Evolutionary conservation across 192 early-diverging fungal species (phyloP).

Genomic region (Entomortierella chlamydospora): DNA sequence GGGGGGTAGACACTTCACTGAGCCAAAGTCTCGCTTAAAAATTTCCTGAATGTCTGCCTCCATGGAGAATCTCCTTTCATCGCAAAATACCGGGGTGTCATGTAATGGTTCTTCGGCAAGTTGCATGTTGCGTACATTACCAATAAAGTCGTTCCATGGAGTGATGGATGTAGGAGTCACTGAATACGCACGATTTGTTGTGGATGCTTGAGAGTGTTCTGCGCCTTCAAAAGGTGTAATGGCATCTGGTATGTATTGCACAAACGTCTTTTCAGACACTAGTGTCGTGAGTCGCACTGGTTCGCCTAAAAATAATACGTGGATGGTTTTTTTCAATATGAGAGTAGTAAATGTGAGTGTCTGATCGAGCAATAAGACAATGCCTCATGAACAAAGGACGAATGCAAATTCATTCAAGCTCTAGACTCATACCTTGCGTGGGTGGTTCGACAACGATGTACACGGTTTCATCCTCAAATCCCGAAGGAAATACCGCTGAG

Average conservation of each 20-base stretch:
- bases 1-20: background rate
- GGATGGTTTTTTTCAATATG: no score
- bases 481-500: no score
- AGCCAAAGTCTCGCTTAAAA: constrained; percentile 1
- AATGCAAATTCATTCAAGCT: no score
- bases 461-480: no score
- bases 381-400: no score
- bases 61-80: background rate
- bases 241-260: background rate
- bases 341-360: no score
- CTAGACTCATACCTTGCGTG: no score
- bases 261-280: background rate
- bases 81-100: background rate
- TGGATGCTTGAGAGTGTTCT: background rate
- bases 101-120: background rate
- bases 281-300: no score
- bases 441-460: no score
- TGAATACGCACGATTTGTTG: background rate
- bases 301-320: no score
- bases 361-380: no score
- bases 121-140: background rate
- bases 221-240: background rate
- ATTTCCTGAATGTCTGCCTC: background rate
- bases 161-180: background rate
- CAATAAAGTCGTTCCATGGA: background rate